Conservation (phyloP, 805 yeast species). For the Ogataea minuta region DNA sequence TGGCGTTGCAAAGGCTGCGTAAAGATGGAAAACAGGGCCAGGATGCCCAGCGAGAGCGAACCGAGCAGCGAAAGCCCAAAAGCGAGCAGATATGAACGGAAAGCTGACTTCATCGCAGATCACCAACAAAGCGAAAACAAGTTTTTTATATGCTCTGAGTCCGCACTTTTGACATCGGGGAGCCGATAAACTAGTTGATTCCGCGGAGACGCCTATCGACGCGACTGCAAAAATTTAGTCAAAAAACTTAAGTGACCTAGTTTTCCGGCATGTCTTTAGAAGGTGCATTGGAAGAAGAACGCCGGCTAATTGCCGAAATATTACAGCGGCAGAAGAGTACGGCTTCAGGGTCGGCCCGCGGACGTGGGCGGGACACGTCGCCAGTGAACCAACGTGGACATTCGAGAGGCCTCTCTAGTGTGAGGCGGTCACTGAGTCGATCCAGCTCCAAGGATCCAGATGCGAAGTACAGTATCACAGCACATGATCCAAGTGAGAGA, state of each 20-base stretch:
- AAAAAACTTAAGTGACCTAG: conserved; percentile 2
- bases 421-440: conserved; percentile 26
- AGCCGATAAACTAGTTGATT: conserved; percentile 4
- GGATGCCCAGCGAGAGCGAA: conserved; percentile 32
- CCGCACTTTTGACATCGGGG: conserved; percentile 8
- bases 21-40: conserved; percentile 53
- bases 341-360: conserved; percentile 14
- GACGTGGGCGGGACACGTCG: conserved; percentile 23
- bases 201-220: conserved; percentile 9
- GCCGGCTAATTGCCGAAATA: conserved; percentile 31
- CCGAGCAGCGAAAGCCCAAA: conserved; percentile 30
- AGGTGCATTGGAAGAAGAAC: conserved; percentile 35
- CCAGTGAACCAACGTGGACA: conserved; percentile 14
- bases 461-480: conserved; percentile 60
- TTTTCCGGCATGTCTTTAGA: conserved; percentile 31
- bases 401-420: conserved; percentile 26
- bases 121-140: neutral
- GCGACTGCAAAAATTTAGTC: conserved; percentile 3
- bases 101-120: conserved; percentile 3
- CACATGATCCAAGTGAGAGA: conserved; percentile 74
- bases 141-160: conserved; percentile 1
- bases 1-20: conserved; percentile 61
- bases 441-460: conserved; percentile 21
- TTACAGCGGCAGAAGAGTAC: conserved; percentile 27
- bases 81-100: conserved; percentile 21